A percentile compares a stretch with the other conserved stretches of the same genome.
Conservation (phyloP, 305 asterid genomes). For the Striga hermonthica region DNA sequence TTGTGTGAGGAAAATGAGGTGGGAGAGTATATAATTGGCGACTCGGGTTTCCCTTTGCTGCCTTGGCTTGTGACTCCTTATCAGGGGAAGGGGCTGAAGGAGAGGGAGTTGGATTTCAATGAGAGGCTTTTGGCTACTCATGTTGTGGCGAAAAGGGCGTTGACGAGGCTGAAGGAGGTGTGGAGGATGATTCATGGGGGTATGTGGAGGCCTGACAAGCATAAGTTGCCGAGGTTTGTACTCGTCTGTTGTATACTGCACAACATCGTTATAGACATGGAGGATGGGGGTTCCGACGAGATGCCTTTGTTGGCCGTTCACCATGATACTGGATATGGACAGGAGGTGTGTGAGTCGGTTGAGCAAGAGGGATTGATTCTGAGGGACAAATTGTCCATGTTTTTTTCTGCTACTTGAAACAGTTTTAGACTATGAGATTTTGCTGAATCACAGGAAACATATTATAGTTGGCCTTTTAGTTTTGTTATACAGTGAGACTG, state of each 20-base stretch:
- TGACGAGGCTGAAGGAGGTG: conserved; percentile 62
- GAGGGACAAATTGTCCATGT: conserved; percentile 58
- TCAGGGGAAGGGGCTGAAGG: conserved; percentile 47
- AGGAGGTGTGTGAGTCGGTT: conserved; percentile 52
- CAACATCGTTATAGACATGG: conserved; percentile 78
- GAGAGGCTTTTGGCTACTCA: conserved; percentile 52
- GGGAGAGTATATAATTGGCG: conserved; percentile 72
- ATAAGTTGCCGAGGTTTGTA: conserved; percentile 76
- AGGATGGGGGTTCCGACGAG: conserved; percentile 44
- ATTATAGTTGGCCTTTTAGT: no score
- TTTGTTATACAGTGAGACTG: no score
- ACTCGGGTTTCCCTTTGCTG: conserved; percentile 57
- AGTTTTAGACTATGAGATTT: no score
- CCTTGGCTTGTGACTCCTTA: conserved; percentile 92
- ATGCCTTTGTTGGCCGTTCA: conserved; percentile 26
- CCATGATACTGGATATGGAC: conserved; percentile 64
- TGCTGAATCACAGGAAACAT: no score
- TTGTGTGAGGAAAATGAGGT: conserved; percentile 48
- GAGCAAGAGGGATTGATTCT: conserved; percentile 46
- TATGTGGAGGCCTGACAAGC: conserved; percentile 95
- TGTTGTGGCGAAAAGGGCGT: conserved; percentile 56
- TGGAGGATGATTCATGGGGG: conserved; percentile 87
- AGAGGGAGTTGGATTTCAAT: conserved; percentile 53
- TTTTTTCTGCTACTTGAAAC: conserved; percentile 36
- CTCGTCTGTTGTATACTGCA: conserved; percentile 89